These are phyloP conservation scores for Cladorrhinum sp. DNA, from an alignment of 2,329 filamentous ascomycete species.

Conservation along the genomic window DNA sequence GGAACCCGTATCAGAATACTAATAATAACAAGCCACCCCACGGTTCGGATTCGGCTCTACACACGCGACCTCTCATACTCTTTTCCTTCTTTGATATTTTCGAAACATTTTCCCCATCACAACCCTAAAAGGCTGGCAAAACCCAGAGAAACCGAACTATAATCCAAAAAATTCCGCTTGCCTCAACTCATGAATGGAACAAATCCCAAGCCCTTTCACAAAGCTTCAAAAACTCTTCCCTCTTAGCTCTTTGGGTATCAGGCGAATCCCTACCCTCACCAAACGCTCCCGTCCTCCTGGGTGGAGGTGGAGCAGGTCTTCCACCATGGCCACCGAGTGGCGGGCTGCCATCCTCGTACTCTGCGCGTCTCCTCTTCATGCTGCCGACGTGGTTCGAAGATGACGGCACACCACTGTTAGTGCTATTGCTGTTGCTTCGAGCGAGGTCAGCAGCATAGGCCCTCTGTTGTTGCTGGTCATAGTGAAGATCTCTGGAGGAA, in stretches of 20 bases:
- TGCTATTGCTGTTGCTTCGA: conserved; percentile 32
- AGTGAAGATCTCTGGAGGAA: not conserved
- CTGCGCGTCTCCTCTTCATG: conserved; percentile 71
- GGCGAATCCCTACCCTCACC: conserved; percentile 79
- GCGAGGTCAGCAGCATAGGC: not conserved
- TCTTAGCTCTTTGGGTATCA: conserved; percentile 79
- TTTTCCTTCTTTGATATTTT: not conserved
- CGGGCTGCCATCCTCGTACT: conserved; percentile 89
- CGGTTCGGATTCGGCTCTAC: not conserved
- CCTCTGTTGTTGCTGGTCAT: conserved; percentile 31
- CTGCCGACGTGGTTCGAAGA: conserved; percentile 31
- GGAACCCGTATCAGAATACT: not conserved
- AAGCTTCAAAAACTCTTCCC: conserved; percentile 83
- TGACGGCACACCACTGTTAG: conserved; percentile 49
- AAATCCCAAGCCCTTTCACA: conserved; percentile 94
- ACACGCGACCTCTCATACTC: not conserved
- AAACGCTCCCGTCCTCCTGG: conserved; percentile 63
- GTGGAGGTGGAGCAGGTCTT: conserved; percentile 60
- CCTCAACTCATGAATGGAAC: conserved; percentile 72
- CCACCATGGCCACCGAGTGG: conserved; percentile 67
- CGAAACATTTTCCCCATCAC: not conserved
- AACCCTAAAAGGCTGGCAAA: too few relatives aligned
- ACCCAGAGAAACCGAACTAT: not conserved
- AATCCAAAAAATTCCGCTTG: conserved; percentile 5
- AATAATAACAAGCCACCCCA: not conserved